Base-by-base conservation (phyloP, 345 rosid species). In the Euphorbia peplus region DNA sequence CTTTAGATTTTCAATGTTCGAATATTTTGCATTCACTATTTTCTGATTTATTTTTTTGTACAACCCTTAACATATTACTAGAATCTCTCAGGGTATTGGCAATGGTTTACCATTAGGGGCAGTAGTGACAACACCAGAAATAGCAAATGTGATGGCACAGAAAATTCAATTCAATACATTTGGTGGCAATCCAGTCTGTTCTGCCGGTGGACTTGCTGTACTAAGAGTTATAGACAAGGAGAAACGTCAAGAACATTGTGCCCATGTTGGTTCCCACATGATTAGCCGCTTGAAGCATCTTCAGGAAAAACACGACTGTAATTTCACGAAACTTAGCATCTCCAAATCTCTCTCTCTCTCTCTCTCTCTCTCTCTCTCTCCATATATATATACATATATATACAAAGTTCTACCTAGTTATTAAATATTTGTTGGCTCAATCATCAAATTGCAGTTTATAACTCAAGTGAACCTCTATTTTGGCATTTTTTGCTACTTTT, bases 151-250 rank as follows among this genome's bases (percentile, higher is more conserved):
- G n/a, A 74, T 95, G 93, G 81, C 91, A 57, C 84, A 84, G 66
- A 92, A 95, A 75, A 85, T 95, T 73, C 93, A 83, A 76, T 95
- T 92, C 67, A 88, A 95, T 77, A 92, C 97, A 47, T 95, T 84
- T 71, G 98, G 99, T n/a, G 98, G 99, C 21, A 91, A 92, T 76
- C 99, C 98, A 4, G 96, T 95, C 22, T 95, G 99, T 73, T 91
- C 97, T 81, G 98, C 90, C 57, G 93, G 92, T 75, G 99, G 98
- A 73, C 97, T 76, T 77, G 96, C 98, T 6, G 98, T 95, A 57
- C 84, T 95, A 66, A 88, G 87, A 63, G 98, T 92, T 72, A 62
- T 92, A n/a, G 99, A 92, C 64, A 81, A 81, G 76, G 99, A 95
- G 78, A 90, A 83, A 73, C 93, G 91, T 29, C 99, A 92, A 83